Base-by-base conservation (phyloP, 345 rosid genomes). In the Ceriops decandra region DNA sequence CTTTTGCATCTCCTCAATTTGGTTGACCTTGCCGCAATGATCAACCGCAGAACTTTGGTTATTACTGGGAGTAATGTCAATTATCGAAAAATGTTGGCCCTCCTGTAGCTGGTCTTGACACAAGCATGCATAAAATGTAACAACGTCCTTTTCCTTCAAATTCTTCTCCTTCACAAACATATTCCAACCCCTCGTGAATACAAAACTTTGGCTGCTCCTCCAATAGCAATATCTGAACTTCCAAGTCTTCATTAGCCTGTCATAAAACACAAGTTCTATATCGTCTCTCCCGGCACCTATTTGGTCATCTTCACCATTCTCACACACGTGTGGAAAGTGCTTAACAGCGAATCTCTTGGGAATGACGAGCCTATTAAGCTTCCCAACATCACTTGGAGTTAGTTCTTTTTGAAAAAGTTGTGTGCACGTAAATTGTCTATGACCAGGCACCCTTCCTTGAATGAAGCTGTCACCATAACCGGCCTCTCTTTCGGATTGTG, bases 21-120 rank as follows among this genome's bases (percentile, higher is more conserved):
- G 72, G 9, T 42, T 38, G 62, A n/a, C n/a, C 27, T 42, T 63
- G 59, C 59, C 30, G 1, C 1, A 7, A 54, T 24, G 24, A 22
- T 31, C 65, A 63, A 42, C 64, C 42, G 52, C 28, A 53, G 65
- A 20, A 62, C 64, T 72, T 30, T 64, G 67, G 0, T 57, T 52
- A 54, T 27, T 52, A 36, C 73, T 27, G 28, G 76, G 70, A 30
- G 21, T 80, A 21, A 84, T 61, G 63, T 88, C 87, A 35, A 88
- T 85, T 49, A 86, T 67, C 52, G 75, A 59, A 60, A 88, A 84
- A 30, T 28, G 75, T 8, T 66, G 64, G 35, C 47, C 78, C 16
- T 70, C 63, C 17, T 60, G 66, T 7, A n/a, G 49, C 27, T 17
- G 74, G 13, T 57, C 53, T 7, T 72, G 64, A 20, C 68, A 33